These are phyloP conservation scores for Aegilops sharonensis DNA, from an alignment of 176 grass and related monocot species.

Conservation along the genomic window DNA sequence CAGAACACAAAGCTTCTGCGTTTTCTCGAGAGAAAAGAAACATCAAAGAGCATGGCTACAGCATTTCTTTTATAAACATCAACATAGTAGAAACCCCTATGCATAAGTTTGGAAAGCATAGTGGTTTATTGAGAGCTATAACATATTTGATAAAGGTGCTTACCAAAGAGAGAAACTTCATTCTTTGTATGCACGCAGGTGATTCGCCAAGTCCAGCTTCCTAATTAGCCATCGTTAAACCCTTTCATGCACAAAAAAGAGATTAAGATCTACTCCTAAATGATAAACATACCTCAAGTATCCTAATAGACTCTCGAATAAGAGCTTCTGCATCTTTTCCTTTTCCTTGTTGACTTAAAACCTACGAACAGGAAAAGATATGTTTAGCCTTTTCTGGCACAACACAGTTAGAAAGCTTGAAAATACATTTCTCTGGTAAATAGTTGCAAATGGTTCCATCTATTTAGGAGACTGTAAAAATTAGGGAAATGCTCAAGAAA, in stretches of 20 bases:
- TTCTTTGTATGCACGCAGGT: conserved; percentile 58
- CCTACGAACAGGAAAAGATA: conserved; percentile 41
- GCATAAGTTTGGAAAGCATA: conserved; percentile 1
- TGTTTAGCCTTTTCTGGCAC: background rate
- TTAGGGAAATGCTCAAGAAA: background rate
- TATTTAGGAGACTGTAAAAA: background rate
- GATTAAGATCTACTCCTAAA: conserved; percentile 20
- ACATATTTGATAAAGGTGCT: background rate
- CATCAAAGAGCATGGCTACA: background rate
- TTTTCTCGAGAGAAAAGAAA: background rate
- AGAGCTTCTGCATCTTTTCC: conserved; percentile 68
- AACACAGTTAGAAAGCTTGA: background rate
- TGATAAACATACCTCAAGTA: conserved; percentile 66
- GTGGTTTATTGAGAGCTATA: background rate
- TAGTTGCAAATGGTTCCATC: background rate
- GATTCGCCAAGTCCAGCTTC: conserved; percentile 84
- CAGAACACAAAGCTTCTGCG: no score
- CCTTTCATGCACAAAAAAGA: background rate
- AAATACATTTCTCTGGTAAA: background rate
- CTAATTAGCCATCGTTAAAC: conserved; percentile 46
- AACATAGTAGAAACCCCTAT: background rate
- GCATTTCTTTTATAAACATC: background rate
- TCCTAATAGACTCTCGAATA: conserved; percentile 80
- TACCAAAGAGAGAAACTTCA: conserved; percentile 64
- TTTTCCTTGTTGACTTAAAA: conserved; percentile 71